phyloP scores from a whole-genome alignment of 768 basidiomycete genomes.

The Boletus tomentosulus region DNA sequence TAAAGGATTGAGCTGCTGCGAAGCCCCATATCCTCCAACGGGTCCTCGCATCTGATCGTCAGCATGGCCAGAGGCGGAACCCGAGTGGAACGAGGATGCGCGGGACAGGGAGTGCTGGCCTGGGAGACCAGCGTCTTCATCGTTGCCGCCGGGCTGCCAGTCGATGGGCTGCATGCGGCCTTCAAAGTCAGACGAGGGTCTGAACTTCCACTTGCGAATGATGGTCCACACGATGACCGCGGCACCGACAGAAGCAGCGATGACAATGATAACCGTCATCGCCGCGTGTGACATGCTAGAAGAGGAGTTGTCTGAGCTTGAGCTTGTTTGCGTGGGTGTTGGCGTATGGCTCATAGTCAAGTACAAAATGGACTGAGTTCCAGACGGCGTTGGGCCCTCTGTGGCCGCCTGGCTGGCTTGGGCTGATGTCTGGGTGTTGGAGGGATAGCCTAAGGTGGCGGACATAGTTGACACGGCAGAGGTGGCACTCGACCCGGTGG shows the following conservation, averaged over 20 bases:
- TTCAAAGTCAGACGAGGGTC: conserved; percentile 74
- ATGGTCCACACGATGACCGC: conserved; percentile 79
- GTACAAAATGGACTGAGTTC: conserved; percentile 52
- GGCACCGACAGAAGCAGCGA: conserved; percentile 65
- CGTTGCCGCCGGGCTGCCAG: conserved; percentile 65
- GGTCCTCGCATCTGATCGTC: conserved; percentile 25
- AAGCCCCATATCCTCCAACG: conserved; percentile 4
- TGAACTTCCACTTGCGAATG: conserved; percentile 91
- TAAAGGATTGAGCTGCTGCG: conserved; percentile 38
- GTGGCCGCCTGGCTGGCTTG: conserved; percentile 32
- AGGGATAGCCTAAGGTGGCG: conserved; percentile 10
- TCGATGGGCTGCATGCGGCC: conserved; percentile 84
- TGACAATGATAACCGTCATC: conserved; percentile 61
- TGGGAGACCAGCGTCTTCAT: conserved; percentile 43
- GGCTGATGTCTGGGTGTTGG: conserved; percentile 9
- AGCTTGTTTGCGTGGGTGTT: conserved; percentile 19
- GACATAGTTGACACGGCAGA: conserved; percentile 18
- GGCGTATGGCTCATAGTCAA: conserved; percentile 17
- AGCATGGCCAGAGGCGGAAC: conserved; percentile 34
- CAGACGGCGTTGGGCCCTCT: conserved; percentile 45
- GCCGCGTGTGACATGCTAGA: conserved; percentile 43
- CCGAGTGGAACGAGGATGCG: conserved; percentile 69
- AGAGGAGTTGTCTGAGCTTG: conserved; percentile 7
- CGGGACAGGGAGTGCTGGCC: conserved; percentile 47
- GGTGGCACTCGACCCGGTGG: conserved; percentile 16